These are phyloP conservation scores for Heliamphora pulchella DNA, from an alignment of 179 eudicot genomes.

Conservation along the genomic window DNA sequence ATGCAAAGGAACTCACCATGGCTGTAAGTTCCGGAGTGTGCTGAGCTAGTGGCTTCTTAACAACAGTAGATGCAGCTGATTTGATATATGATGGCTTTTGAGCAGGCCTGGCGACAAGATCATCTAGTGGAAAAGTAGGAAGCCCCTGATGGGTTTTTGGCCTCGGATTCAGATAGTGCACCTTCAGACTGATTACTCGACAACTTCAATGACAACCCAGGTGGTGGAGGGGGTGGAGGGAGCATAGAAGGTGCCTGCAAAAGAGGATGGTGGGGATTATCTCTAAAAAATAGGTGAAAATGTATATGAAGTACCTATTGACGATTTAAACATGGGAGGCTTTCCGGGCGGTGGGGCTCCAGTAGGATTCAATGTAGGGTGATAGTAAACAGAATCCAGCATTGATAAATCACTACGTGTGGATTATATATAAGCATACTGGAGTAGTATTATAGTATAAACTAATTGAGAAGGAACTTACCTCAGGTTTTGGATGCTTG, in stretches of 20 bases:
- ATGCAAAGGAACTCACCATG: constrained; percentile 57
- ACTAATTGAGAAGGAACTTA: constrained; percentile 25
- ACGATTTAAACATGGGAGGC: constrained; percentile 94
- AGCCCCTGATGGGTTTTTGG: constrained; percentile 45
- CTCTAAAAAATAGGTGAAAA: no score
- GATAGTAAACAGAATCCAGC: constrained; percentile 97
- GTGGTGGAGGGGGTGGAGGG: constrained; percentile 85
- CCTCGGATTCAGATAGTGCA: constrained; percentile 40
- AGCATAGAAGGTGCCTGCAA: constrained; percentile 46
- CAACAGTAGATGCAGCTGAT: constrained; percentile 96
- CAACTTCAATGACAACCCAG: constrained; percentile 47
- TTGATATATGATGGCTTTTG: constrained; percentile 91
- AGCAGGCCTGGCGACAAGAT: constrained; percentile 38
- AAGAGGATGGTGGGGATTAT: constrained; percentile 9
- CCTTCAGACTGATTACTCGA: constrained; percentile 39
- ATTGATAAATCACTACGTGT: constrained; percentile 15
- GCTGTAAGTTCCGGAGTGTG: constrained; percentile 95
- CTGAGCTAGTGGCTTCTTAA: constrained; percentile 96
- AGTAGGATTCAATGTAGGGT: constrained; percentile 86
- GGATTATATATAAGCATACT: constrained; percentile 11
- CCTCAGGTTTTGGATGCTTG: constrained; percentile 81
- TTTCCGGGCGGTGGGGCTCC: constrained; percentile 99
- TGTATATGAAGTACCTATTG: constrained; percentile 49
- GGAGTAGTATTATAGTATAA: neutral
- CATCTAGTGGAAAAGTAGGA: constrained; percentile 61